phyloP scores from a whole-genome alignment of 1,139 yeast species.

The Sugiyamaella xylanicola region DNA sequence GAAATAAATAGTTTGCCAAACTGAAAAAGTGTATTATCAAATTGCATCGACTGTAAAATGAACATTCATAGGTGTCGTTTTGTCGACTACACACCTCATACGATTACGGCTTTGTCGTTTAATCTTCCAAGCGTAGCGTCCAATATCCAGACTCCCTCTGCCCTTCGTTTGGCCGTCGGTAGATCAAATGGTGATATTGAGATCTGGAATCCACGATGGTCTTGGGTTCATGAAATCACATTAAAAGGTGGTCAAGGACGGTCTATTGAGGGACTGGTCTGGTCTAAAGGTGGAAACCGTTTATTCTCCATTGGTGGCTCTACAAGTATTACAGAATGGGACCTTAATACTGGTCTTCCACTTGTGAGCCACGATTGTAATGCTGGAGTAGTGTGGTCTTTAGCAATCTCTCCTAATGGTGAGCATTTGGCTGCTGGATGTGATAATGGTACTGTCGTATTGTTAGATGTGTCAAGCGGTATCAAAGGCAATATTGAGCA shows the following conservation, averaged over 20 bases:
- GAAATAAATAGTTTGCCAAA: neutral
- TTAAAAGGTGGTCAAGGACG: conserved; percentile 80
- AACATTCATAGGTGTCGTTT: conserved; percentile 91
- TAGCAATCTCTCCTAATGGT: conserved; percentile 65
- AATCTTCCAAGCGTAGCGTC: conserved; percentile 46
- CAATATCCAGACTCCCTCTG: conserved; percentile 50
- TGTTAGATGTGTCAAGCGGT: conserved; percentile 83
- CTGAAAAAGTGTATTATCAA: neutral
- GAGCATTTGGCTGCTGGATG: conserved; percentile 84
- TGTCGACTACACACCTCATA: conserved; percentile 85
- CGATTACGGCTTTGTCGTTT: conserved; percentile 81
- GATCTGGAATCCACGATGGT: conserved; percentile 85
- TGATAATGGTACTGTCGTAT: conserved; percentile 89
- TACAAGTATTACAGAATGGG: conserved; percentile 91
- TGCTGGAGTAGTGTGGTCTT: conserved; percentile 92
- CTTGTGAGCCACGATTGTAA: conserved; percentile 80
- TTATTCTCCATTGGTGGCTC: conserved; percentile 95
- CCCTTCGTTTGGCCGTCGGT: conserved; percentile 84
- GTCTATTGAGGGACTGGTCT: conserved; percentile 85
- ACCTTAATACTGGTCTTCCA: conserved; percentile 72
- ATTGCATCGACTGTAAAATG: conserved; percentile 44
- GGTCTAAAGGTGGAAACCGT: conserved; percentile 57
- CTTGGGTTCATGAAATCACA: conserved; percentile 58
- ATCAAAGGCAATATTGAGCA: conserved; percentile 72
- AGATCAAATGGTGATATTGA: conserved; percentile 94